Conservation (phyloP, 2,329 filamentous ascomycete species). For the Penicillium olsonii region DNA sequence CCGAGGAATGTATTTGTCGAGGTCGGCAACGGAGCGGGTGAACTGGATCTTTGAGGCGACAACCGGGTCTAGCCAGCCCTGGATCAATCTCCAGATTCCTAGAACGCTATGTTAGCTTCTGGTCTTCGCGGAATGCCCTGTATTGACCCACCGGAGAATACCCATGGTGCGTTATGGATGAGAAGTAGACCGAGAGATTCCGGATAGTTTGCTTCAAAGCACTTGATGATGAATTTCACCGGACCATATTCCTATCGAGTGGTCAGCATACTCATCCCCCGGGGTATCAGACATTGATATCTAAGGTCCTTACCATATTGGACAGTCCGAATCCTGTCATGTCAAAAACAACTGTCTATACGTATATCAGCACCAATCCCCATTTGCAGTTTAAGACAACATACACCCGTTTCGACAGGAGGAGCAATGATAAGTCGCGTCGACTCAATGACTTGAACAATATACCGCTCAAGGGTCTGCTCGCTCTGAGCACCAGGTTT, state of each 20-base stretch:
- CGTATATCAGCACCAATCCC: slow-evolving; percentile 2
- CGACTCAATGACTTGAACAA: slow-evolving; percentile 88
- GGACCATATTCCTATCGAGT: slow-evolving; percentile 74
- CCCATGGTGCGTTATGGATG: slow-evolving; percentile 92
- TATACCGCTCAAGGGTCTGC: slow-evolving; percentile 79
- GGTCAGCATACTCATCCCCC: neutral
- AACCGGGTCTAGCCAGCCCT: slow-evolving; percentile 91
- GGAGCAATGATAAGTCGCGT: slow-evolving; percentile 72
- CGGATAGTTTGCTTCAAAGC: slow-evolving; percentile 96
- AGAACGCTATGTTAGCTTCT: neutral
- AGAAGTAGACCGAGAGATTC: slow-evolving; percentile 84
- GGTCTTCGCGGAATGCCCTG: neutral
- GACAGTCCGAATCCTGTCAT: slow-evolving; percentile 89
- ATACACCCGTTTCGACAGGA: slow-evolving; percentile 83
- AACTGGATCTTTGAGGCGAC: slow-evolving; percentile 92
- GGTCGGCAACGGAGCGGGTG: slow-evolving; percentile 73
- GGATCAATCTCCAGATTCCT: slow-evolving; percentile 92
- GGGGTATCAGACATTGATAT: neutral
- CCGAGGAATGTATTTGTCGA: slow-evolving; percentile 71
- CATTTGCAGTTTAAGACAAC: slow-evolving; percentile 32
- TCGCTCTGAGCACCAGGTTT: slow-evolving; percentile 79
- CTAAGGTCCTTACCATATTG: slow-evolving; percentile 69
- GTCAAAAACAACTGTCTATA: slow-evolving; percentile 84
- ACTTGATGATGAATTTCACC: slow-evolving; percentile 98
- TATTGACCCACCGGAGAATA: slow-evolving; percentile 74